Evolutionary conservation across 257 asterid genomes (phyloP), one percentile per base, ranked within the genome.

Genomic region (Nicotiana sylvestris): DNA sequence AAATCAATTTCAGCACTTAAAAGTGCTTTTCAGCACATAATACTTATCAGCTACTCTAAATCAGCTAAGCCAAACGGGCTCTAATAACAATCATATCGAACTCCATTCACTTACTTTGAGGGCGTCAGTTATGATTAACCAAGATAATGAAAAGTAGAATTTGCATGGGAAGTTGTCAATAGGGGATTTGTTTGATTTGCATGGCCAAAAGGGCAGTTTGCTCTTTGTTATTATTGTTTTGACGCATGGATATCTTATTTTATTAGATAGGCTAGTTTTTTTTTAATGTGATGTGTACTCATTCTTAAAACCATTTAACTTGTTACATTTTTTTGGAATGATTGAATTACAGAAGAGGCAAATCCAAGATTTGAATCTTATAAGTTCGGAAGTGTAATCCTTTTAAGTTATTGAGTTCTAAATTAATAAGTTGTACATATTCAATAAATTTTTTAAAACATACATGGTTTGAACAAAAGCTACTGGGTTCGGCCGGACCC

Each of bases 111-210:
- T 49, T 39, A 35, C 11, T 62, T 60, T 79, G 70, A 80, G 60
- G 57, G 76, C 12, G 21, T 69, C 37, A 72, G 60, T 69, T 84
- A 70, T 80, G 74, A 66, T 46, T 46, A 69, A 80, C 61, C n/a
- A 69, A 74, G 58, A 32, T 39, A 67, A 67, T 39, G 11, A 56
- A 56, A 56, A 46, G 64, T 13, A 4, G 76, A 61, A 8, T 61
- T 68, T 84, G 60, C 69, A 61, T 70, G 81, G 76, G 68, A 84
- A 72, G 84, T 61, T 60, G 81, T 72, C 70, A 51, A n/a, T 51
- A 76, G 43, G 37, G 12, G 69, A 68, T 66, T 76, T 76, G 65
- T 29, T 76, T 76, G 53, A 6, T 76, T 51, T 76, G 80, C 80
- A 51, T 76, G 46, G 46, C 46, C 16, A 76, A 51, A 76, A 51